Evolutionary conservation across 805 yeast species (phyloP), one percentile per base, ranked within the genome.

Genomic region (Yamadazyma sp.): DNA sequence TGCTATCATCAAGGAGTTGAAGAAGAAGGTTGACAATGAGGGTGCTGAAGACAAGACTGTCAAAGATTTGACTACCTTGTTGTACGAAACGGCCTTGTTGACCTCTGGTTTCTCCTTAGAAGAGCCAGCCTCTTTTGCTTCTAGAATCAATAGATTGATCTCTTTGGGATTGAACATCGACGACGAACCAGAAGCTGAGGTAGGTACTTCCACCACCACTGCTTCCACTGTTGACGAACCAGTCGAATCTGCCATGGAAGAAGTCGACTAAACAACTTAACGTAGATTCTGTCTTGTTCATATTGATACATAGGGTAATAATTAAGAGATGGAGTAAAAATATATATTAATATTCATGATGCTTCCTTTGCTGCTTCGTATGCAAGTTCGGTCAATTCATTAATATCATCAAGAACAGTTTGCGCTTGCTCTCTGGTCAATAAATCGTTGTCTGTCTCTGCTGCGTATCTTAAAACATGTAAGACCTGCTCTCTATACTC

Each of bases 21-120:
- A 82, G 78, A 77, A 84, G 68, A 93, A 91, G 82, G 97, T 93
- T 60, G 98, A 89, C 58, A 82, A 85, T 52, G 95, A 88, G 59
- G 98, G 98, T 71, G 90, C 95, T 51, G 95, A 88, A 73, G 98
- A 95, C 77, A 86, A 95, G 77, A 90, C 96, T 48, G 98, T 93
- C 60, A 88, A 88, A 80, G 96, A 93, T 73, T 80, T 93, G 71
- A 93, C 99, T 52, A 87, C 93, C 53, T 78, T 93, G 70, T 76
- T 93, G 71, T 93, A 80, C 73, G 99, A 93, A 75, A 93, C 99
- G 59, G 99, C 99, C 44, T 77, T 93, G 68, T 80, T 93, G 67
- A 93, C 98, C 40, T 93, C 99, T 50, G 99, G 99, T 71, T 93
- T 93, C 90, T 75, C 97, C 53, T 81, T 93, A 64, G 99, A 93